Evolutionary conservation across 2,329 filamentous ascomycete genomes (phyloP), one percentile per base, ranked within the genome.

Genomic region (Blumeria hordei): DNA sequence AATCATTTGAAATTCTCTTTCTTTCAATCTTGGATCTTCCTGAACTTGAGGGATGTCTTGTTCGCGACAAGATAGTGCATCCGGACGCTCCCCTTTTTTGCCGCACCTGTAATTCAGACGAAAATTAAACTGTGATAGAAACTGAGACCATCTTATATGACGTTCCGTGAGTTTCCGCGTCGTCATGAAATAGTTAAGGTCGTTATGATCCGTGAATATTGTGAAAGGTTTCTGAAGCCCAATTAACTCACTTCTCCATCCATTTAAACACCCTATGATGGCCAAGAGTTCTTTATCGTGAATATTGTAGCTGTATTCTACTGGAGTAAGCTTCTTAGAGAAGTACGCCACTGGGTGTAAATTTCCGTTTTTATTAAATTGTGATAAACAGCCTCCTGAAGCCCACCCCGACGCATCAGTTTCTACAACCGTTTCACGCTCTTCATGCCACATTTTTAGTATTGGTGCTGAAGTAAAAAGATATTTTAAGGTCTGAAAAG

Each of bases 251-350:
- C 18, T 33, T 36, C 57, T 44, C 45, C 34, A 58, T 2, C 55
- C 14, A 36, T 58, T 34, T 6, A 60, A 44, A 34, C 32, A 54
- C n/a, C 47, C 44, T 3, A 67, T 49, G 16, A 67, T 65, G 2
- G 62, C 62, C 1, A 67, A 49, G 0, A 67, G 57, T 56, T 66
- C 64, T 47, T 66, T 62, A 53, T 66, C 55, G 49, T 67, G 59
- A 16, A 64, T 64, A 16, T 65, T 49, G 53, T 67, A 67, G 54
- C 65, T 67, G 4, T 51, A 58, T 57, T 67, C 54, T 1, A 58
- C 57, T 6, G 47, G 45, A 7, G n/a, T 56, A 7, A 61, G 51
- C 44, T 65, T 66, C 50, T 55, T 57, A 9, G 57, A 64, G 33
- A 57, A 61, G 56, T 58, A 66, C 3, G 60, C 59, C 0, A 64